Base-by-base conservation (phyloP, 495 filamentous ascomycete species). In the Hypoxylon cercidicola region DNA sequence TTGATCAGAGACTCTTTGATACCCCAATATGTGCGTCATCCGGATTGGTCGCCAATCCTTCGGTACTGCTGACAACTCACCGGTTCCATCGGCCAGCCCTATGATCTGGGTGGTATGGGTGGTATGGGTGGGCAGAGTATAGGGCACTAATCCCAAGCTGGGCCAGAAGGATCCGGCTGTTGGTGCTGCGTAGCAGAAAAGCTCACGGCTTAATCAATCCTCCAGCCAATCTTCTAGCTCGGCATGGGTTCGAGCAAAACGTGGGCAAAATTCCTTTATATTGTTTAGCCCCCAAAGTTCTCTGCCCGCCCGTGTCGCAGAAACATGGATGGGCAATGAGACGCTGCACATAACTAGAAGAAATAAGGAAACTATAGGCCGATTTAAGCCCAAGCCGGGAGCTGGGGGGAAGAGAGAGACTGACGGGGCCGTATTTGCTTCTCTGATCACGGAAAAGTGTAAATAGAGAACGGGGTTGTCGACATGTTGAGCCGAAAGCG, bases 51-150 rank as follows among this genome's bases (percentile, higher is more conserved):
- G 30, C 58, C 60, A 56, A 47, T 45, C 50, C 43, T 68, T 56
- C 55, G 60, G 60, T 60, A 63, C 48, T 50, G 55, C 65, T 57
- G 60, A 64, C 55, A 60, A 5, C 34, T 40, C 34, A 60, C 49
- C 39, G 48, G 46, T 52, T 32, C 50, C 51, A 64, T 68, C 59
- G 60, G 55, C 65, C 65, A 68, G 65, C 65, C 65, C 65, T 68
- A 68, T 64, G 65, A 60, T 51, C 49, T 54, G 28, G 51, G 45
- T 25, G 50, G 39, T 49, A 61, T 57, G 61, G 61, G 45, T 65
- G 25, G 12, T 40, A 40, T 40, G 37, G 3, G 13, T 15, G 40
- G 40, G 41, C 12, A 8, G 21, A 58, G 51, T 16, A 35, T 47
- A 35, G 40, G 30, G 46, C 9, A 60, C 37, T 30, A 39, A 21